Base-by-base conservation (phyloP, 306 rosid species). In the Notholithocarpus densiflorus region DNA sequence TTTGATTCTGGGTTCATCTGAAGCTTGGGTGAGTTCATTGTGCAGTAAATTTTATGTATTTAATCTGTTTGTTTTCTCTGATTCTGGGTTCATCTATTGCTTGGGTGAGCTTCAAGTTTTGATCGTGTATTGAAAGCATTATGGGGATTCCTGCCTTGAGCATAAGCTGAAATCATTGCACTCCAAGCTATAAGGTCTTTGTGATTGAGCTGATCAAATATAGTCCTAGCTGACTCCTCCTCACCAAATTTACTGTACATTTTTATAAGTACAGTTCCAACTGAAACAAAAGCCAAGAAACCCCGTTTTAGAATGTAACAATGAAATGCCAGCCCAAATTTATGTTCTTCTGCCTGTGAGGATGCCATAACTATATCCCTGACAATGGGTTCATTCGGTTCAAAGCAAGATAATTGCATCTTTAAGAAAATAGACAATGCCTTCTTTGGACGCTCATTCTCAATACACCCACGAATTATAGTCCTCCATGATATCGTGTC, bases 231-330 rank as follows among this genome's bases (percentile, higher is more conserved):
- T 45, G 23, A 79, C 48, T 48, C 55, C 73, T 72, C 55, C 32
- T 79, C 74, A 53, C 82, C 78, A 62, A 73, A 72, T 79, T 73
- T 52, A 48, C 72, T 76, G 76, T 79, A 73, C 78, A 79, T 73
- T 72, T 64, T 64, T 43, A 73, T 5, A 53, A 79, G 66, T 52
- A 23, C 73, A 62, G 83, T 64, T 34, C 78, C 59, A 64, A 80
- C 75, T 65, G 69, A 20, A 80, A 64, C 59, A 65, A 80, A 80
- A 40, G 74, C 57, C 56, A 64, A 61, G 60, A 80, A 73, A 23
- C 79, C 78, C 53, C 74, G 3, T 53, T 72, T 73, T 45, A 71
- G 10, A 12, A 72, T 69, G 70, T 62, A 73, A 15, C 78, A 62
- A 61, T 79, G 82, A 52, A 72, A 51, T 60, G 66, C 73, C 45